Base-by-base conservation (phyloP, 331 rosid species). In the Pyracantha coccinea region DNA sequence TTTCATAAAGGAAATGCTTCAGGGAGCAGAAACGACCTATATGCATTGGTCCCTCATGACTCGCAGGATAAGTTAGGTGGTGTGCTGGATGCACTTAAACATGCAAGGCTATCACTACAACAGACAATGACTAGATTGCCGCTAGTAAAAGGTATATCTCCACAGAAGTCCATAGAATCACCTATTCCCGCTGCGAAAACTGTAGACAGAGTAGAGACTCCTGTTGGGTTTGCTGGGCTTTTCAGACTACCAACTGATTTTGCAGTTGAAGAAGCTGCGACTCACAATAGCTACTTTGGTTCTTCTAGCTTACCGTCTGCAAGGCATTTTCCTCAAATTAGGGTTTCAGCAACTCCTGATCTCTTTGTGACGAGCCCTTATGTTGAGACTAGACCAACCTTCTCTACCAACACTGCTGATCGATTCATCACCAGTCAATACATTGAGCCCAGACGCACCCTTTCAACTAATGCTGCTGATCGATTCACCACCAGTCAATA, bases 171-270 rank as follows among this genome's bases (percentile, higher is more conserved):
- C 67, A 78, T 80, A 73, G 80, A 57, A 63, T 71, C 88, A n/a
- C 38, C 85, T 8, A 50, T 69, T 59, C 74, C 83, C 76, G 66
- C 72, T 10, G 24, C 73, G 66, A 83, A 69, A 78, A 52, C 55
- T 20, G 85, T 81, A 80, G 89, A 83, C 71, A 81, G 82, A 63
- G 61, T 88, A 54, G 88, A 86, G 69, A 80, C 82, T 68, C 93
- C 91, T 4, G 50, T 77, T 69, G 93, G 93, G 54, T 83, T 77
- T 84, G 81, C 93, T 20, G 96, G 97, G 35, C 90, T 94, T 74
- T 92, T 92, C 81, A 86, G 99, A 76, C 85, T 92, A 74, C 97
- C 97, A 21, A 89, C 92, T 59, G 97, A 94, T 83, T 87, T 82
- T 75, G 78, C 88, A 4, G 72, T 62, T 72, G 80, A 70, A 54